Evolutionary conservation across 2,329 filamentous ascomycete genomes (phyloP), one percentile per base, ranked within the genome.

Genomic region (Orbilia quercus): DNA sequence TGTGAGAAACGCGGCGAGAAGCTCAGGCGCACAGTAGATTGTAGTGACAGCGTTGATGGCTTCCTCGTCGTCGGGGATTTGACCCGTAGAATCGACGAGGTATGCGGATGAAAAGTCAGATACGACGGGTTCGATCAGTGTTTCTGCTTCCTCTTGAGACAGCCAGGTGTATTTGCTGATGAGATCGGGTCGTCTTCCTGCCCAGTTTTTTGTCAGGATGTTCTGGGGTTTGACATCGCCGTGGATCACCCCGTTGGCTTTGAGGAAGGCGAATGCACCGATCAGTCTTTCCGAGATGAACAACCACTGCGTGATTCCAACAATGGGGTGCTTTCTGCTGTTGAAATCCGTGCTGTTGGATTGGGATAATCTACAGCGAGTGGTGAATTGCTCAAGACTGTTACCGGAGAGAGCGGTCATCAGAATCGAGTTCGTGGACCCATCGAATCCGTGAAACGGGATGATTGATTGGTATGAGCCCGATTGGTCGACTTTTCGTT

Each of bases 191-290:
- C 1, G 7, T 22, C 23, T 16, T 16, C 40, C 23, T 34, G 36
- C 40, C 34, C 59, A 71, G 9, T 64, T 14, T 5, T 72, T 72
- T 2, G 76, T 72, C 4, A 78, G 67, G 31, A 78, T 75, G 38
- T 78, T 78, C 42, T 75, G 60, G 69, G 74, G 76, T 45, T 77
- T 78, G 6, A 78, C 65, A 20, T 78, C 77, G 6, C 77, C 77
- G 14, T 78, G 77, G 36, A 78, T 76, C 6, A 78, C 73, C 0
- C 75, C 74, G 0, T 34, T 58, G 0, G 40, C 36, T 31, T 77
- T 77, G 1, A 78, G 57, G 12, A 64, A 59, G n/a, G 57, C 36
- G 48, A 78, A 76, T 1, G 76, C 75, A 5, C 44, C 47, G 40
- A 67, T 59, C 7, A 78, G 60, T 2, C 74, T 36, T 40, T 76